Evolutionary conservation across 179 eudicot genomes (phyloP).

Genomic region (Amaranthus tricolor): DNA sequence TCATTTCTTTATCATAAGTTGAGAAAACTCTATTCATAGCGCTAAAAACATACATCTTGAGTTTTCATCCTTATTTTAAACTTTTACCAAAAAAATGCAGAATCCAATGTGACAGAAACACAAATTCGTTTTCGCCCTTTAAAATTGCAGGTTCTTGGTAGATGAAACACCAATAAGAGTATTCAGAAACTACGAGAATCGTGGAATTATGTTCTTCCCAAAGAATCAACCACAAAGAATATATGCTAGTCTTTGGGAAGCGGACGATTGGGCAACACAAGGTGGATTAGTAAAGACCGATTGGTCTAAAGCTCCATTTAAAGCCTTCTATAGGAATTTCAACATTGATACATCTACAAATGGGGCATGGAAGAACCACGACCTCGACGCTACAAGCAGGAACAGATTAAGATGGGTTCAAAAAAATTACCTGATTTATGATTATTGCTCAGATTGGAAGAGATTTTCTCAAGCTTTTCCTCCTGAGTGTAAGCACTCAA

Average conservation of each 20-base stretch:
- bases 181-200: constrained; percentile 30
- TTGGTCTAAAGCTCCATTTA: constrained; percentile 42
- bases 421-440: constrained; percentile 27
- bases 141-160: constrained; percentile 31
- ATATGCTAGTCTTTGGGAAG: constrained; percentile 44
- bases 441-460: constrained; percentile 31
- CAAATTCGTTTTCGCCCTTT: too few relatives aligned
- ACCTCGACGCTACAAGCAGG: constrained; percentile 18
- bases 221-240: constrained; percentile 43
- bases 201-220: constrained; percentile 32
- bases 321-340: constrained; percentile 33
- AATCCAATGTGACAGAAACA: not conserved
- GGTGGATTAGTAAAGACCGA: constrained; percentile 39
- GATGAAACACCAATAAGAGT: constrained; percentile 40
- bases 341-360: constrained; percentile 27
- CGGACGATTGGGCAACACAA: constrained; percentile 49
- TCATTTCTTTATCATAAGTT: too few relatives aligned
- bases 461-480: constrained; percentile 35
- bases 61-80: too few relatives aligned
- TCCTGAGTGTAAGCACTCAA: constrained; percentile 34
- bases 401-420: constrained; percentile 36
- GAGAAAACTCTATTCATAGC: too few relatives aligned
- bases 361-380: constrained; percentile 23
- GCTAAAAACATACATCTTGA: too few relatives aligned
- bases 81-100: not conserved